A percentile compares a stretch with the other conserved stretches of the same genome.
phyloP scores from a whole-genome alignment of 2,329 filamentous ascomycete species.

The Shiraia bambusicola region DNA sequence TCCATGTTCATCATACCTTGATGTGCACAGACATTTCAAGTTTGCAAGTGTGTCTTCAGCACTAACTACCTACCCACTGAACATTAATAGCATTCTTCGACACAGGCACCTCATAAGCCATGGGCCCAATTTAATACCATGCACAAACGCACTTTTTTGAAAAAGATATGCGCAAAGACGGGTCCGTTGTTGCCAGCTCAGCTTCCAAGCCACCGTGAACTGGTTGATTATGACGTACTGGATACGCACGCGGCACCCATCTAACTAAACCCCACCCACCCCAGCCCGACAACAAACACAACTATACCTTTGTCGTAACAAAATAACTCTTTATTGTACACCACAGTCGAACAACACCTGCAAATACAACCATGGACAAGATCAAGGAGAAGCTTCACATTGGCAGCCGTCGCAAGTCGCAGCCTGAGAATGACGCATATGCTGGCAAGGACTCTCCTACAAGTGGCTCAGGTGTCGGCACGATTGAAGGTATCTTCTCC shows the following conservation, averaged over 20 bases:
- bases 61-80: too few relatives aligned
- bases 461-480: constrained; percentile 16
- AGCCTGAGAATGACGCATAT: constrained; percentile 23
- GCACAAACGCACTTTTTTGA: too few relatives aligned
- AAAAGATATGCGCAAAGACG: background rate
- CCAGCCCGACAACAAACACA: constrained; percentile 1
- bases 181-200: constrained; percentile 4
- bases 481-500: constrained; percentile 21
- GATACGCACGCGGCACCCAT: constrained; percentile 2
- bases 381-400: constrained; percentile 43
- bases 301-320: background rate
- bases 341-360: background rate
- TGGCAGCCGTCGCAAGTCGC: constrained; percentile 34
- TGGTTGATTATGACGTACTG: constrained; percentile 4
- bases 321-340: background rate
- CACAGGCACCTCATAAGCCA: too few relatives aligned
- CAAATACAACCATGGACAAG: constrained; percentile 30
- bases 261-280: constrained; percentile 1
- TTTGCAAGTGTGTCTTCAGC: too few relatives aligned
- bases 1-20: too few relatives aligned
- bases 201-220: constrained; percentile 4
- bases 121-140: too few relatives aligned
- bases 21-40: too few relatives aligned
- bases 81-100: too few relatives aligned
- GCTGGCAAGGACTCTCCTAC: constrained; percentile 10